Evolutionary conservation across 495 filamentous ascomycete genomes (phyloP), one percentile per base, ranked within the genome.

Genomic region (Neurospora sp.): DNA sequence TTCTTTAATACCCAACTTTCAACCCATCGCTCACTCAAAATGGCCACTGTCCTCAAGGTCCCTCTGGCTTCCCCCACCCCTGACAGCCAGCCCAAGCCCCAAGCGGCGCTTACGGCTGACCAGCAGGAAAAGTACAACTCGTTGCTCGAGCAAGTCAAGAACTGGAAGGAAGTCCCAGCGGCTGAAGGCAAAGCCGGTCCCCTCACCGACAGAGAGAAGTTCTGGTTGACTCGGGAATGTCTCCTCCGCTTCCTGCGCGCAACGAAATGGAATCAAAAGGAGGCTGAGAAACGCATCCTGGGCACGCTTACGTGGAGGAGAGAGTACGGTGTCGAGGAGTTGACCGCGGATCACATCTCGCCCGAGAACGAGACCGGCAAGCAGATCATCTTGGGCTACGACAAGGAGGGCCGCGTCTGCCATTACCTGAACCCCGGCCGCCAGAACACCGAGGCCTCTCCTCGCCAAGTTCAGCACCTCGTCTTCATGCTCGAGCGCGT

Each of bases 351-450:
- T 5, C 90, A 96, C 78, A 93, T 98, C 75, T 91, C 90, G 1
- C 87, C 90, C 5, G 96, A 99, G 83, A 96, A 97, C 81, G 94
- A 93, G 82, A 99, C 96, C 4, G 96, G 96, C 18, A 99, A 99
- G 83, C 95, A 97, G 80, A 85, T 97, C 70, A 84, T 96, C 35
- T 78, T 96, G 35, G 96, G 96, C 22, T 99, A 90, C 79, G 96
- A 99, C 82, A 92, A 91, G 75, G 84, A 92, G 68, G 89, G 85
- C 39, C 88, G 96, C 53, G 92, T 93, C 1, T 98, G 95, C 83
- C 89, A 95, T 46, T 97, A 97, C 81, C 87, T 98, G 40, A 89
- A 91, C 74, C 96, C 96, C 6, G 91, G 89, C 35, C 90, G 91
- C 68, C 96, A 99, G 81, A 99, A 99, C 82, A 99, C 96, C 3